Base-by-base conservation (phyloP, 1,284 basidiomycete species). In the Tilletiopsis washingtonensis region DNA sequence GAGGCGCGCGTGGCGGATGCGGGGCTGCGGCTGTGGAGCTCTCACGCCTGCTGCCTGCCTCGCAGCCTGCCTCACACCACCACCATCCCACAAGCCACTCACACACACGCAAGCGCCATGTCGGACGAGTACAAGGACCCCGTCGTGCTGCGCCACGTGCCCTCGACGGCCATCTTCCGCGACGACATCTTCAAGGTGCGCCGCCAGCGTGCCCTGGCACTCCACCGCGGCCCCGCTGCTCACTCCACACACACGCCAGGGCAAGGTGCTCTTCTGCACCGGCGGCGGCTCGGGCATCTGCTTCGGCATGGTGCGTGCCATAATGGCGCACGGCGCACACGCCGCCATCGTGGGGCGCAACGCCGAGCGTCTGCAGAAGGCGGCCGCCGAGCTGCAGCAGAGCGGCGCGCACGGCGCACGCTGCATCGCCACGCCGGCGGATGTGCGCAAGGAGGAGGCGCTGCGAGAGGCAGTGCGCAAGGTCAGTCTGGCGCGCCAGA, bases 261-360 rank as follows among this genome's bases (percentile, higher is more conserved):
- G 87, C 63, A 94, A 91, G 74, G 90, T 96, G 12, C 79, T 93
- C 17, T 93, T 97, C 76, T 90, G 86, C 74, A 94, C 90, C 0
- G 67, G 72, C 25, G 71, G 71, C 19, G 73, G 71, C 1, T 65
- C 64, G 1, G 91, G 91, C 11, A 97, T 98, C 75, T 91, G 91
- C 76, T 85, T 86, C 63, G 81, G 78, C 45, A 91, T 96, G 83
- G 86, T 84, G 34, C 54, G 61, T 43, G 47, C 56, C 43, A 52
- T 66, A 82, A 90, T 97, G 87, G 78, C 79, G 23, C 88, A 90
- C 71, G 89, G 90, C 15, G 86, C 84, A 20, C 78, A 82, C 65
- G 84, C 88, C 5, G 78, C 80, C 50, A 94, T 96, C 64, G 78
- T 91, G 39, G 89, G 89, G 7, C 79, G 90, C 74, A 90, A 89